These are phyloP conservation scores for Beta macrorhiza DNA, from an alignment of 179 eudicot genomes.

Conservation along the genomic window DNA sequence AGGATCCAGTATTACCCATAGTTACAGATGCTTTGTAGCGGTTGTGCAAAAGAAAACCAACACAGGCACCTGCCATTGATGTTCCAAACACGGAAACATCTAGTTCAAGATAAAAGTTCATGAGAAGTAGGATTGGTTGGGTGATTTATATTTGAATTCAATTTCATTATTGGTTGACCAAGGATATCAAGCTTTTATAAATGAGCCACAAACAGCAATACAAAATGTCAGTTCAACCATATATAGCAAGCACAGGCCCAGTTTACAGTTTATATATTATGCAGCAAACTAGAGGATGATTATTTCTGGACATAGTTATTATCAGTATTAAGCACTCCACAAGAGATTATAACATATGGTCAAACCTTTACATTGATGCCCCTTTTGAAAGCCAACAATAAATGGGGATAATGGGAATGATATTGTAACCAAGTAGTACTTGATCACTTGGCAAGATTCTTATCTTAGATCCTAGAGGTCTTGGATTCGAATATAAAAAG, in stretches of 20 bases:
- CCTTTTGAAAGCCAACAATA: no score
- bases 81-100: constrained; percentile 83
- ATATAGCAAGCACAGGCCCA: background rate
- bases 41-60: constrained; percentile 85
- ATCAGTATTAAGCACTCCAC: background rate
- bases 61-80: constrained; percentile 97
- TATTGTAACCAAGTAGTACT: no score
- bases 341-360: background rate
- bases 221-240: background rate
- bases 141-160: background rate
- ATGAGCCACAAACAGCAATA: background rate
- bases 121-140: background rate
- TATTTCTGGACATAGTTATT: background rate
- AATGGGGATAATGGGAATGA: no score
- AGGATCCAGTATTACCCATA: constrained; percentile 87
- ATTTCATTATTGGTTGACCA: background rate
- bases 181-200: background rate
- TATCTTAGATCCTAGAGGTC: no score
- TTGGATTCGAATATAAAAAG: no score
- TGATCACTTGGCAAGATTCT: no score
- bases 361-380: no score
- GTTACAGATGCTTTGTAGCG: constrained; percentile 76
- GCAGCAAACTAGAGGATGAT: background rate
- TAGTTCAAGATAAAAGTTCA: constrained; percentile 31
- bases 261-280: background rate